phyloP scores from a whole-genome alignment of 768 basidiomycete genomes.

The Macrocybe gigantea region DNA sequence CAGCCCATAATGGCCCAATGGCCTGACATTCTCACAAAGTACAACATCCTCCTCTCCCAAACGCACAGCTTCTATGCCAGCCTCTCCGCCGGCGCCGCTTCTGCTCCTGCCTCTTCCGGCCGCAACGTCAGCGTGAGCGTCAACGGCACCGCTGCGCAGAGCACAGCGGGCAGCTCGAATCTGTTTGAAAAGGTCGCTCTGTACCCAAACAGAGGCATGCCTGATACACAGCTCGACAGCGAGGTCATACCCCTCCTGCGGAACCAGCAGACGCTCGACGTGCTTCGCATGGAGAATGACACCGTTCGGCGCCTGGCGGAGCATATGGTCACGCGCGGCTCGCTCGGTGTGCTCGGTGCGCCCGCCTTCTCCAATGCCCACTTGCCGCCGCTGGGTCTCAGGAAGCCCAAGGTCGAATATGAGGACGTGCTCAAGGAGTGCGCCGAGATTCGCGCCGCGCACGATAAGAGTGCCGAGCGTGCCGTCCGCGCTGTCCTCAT shows the following conservation, averaged over 20 bases:
- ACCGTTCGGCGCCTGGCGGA: constrained; percentile 66
- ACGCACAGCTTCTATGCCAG: constrained; percentile 55
- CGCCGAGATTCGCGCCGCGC: constrained; percentile 57
- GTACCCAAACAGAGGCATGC: constrained; percentile 52
- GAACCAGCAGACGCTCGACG: constrained; percentile 76
- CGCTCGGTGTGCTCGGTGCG: constrained; percentile 38
- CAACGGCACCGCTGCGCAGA: constrained; percentile 11
- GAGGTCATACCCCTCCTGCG: constrained; percentile 71
- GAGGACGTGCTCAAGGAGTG: constrained; percentile 66
- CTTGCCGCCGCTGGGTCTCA: constrained; percentile 11
- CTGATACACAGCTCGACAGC: constrained; percentile 66
- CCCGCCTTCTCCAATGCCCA: constrained; percentile 24
- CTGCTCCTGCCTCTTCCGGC: constrained; percentile 11
- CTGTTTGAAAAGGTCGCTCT: constrained; percentile 62
- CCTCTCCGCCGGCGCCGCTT: constrained; percentile 41
- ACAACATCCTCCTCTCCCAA: constrained; percentile 79
- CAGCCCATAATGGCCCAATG: constrained; percentile 66
- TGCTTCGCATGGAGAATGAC: constrained; percentile 64
- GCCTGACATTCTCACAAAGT: constrained; percentile 85
- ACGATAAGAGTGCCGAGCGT: constrained; percentile 71
- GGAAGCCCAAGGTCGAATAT: constrained; percentile 37
- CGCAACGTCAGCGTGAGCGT: constrained; percentile 2
- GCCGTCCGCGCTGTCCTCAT: constrained; percentile 76
- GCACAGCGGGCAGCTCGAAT: constrained; percentile 26
- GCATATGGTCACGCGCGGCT: constrained; percentile 58